Conservation (phyloP, 2,329 filamentous ascomycete species). For the Colletotrichum sojae region DNA sequence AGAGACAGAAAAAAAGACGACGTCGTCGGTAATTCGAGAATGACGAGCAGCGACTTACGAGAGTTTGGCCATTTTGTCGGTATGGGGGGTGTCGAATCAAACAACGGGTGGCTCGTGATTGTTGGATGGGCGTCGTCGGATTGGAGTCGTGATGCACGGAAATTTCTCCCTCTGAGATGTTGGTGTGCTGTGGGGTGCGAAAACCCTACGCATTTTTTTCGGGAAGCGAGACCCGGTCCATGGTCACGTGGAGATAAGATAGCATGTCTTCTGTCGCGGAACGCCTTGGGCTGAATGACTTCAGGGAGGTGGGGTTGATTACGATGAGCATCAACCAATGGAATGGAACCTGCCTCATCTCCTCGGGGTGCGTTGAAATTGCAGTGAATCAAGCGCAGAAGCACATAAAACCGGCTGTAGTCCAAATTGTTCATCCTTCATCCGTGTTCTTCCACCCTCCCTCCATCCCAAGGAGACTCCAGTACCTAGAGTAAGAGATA, state of each 20-base stretch:
- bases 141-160: conserved; percentile 35
- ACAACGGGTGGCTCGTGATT: conserved; percentile 42
- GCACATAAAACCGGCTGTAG: no score
- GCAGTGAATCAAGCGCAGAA: no score
- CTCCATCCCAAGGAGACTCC: no score
- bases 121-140: conserved; percentile 41
- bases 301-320: conserved; percentile 9
- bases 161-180: conserved; percentile 41
- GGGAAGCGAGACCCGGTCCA: conserved; percentile 17
- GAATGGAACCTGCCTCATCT: background rate
- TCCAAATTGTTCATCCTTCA: no score
- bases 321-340: no score
- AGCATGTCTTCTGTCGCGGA: background rate
- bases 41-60: conserved; percentile 65
- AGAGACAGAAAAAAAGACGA: background rate
- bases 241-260: conserved; percentile 38
- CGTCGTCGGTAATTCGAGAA: conserved; percentile 22
- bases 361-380: background rate
- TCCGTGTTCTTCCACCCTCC: no score
- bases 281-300: background rate
- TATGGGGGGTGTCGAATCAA: conserved; percentile 49
- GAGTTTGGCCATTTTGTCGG: conserved; percentile 74
- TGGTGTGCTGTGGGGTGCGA: conserved; percentile 36
- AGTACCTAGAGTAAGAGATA: no score
- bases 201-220: conserved; percentile 37